Percentiles rank a stretch among this genome's conserved stretches.
Conservation (phyloP, 2,329 filamentous ascomycete species). For the Colletotrichum shisoi region DNA sequence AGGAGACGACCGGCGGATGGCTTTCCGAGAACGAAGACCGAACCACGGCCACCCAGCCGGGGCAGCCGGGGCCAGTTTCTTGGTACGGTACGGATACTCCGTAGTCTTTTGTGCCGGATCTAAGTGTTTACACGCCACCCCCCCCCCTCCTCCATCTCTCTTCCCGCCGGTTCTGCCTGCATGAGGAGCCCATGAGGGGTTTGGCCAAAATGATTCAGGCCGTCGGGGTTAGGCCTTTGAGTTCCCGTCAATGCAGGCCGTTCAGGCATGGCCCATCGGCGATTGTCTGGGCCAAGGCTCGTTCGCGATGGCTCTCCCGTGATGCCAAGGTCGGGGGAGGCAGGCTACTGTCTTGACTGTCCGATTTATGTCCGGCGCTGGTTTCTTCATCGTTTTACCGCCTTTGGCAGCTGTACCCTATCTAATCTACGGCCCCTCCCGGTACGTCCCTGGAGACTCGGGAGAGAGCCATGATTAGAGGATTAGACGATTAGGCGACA, state of each 20-base stretch:
- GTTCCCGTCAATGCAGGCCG: background rate
- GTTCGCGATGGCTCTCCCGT: conserved; percentile 24
- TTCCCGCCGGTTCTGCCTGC: background rate
- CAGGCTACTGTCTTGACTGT: conserved; percentile 9
- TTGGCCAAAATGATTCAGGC: conserved; percentile 22
- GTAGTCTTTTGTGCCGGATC: background rate
- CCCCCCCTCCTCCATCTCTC: background rate
- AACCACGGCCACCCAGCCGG: conserved; percentile 1
- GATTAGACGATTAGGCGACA: background rate
- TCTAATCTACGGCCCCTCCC: conserved; percentile 25
- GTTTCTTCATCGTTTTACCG: background rate
- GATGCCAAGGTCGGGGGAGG: conserved; percentile 22
- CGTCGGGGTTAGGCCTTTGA: conserved; percentile 38
- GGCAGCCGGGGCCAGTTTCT: background rate
- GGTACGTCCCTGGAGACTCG: conserved; percentile 11
- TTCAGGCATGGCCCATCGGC: conserved; percentile 31
- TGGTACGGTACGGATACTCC: background rate
- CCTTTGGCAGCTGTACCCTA: conserved; percentile 29
- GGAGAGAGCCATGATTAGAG: background rate
- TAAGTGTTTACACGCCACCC: background rate
- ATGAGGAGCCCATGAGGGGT: conserved; percentile 7
- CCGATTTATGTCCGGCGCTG: conserved; percentile 37
- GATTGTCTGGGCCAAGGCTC: conserved; percentile 30
- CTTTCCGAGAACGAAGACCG: conserved; percentile 13
- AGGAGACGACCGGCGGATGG: conserved; percentile 2